Evolutionary conservation across 495 filamentous ascomycete genomes (phyloP).

Genomic region (Neurospora cerealis): DNA sequence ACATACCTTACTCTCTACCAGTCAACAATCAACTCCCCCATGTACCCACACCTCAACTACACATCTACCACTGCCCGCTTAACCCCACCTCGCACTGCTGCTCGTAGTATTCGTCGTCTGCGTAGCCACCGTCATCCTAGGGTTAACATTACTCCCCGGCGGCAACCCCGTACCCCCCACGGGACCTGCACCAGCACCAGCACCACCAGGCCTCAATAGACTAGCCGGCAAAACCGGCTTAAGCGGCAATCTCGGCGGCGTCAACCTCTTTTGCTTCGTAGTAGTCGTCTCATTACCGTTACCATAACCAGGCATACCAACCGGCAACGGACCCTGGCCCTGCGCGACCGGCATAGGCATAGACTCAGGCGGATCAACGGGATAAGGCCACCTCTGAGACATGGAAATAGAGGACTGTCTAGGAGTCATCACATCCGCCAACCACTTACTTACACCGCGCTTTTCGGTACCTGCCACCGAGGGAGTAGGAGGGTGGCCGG

Average conservation of each 20-base stretch:
- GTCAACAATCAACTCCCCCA: neutral
- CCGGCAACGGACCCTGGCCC: neutral
- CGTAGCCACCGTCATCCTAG: neutral
- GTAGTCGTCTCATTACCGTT: neutral
- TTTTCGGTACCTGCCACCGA: neutral
- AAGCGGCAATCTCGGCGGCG: neutral
- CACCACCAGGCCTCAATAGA: neutral
- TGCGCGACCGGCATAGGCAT: neutral
- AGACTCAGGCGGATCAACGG: neutral
- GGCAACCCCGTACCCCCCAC: neutral
- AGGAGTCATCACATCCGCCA: neutral
- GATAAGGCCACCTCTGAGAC: neutral
- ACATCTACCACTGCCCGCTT: neutral
- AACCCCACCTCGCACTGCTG: neutral
- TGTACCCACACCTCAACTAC: neutral
- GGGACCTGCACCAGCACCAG: neutral
- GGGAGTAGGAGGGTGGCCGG: neutral
- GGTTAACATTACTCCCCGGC: neutral
- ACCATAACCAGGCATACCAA: neutral
- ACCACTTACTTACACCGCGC: neutral
- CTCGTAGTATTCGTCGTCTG: neutral
- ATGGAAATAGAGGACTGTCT: neutral
- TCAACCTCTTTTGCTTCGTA: neutral
- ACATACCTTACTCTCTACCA: neutral
- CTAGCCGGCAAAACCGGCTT: neutral